Evolutionary conservation across 2,329 filamentous ascomycete genomes (phyloP).

Genomic region (Ophiostoma fasciatum): DNA sequence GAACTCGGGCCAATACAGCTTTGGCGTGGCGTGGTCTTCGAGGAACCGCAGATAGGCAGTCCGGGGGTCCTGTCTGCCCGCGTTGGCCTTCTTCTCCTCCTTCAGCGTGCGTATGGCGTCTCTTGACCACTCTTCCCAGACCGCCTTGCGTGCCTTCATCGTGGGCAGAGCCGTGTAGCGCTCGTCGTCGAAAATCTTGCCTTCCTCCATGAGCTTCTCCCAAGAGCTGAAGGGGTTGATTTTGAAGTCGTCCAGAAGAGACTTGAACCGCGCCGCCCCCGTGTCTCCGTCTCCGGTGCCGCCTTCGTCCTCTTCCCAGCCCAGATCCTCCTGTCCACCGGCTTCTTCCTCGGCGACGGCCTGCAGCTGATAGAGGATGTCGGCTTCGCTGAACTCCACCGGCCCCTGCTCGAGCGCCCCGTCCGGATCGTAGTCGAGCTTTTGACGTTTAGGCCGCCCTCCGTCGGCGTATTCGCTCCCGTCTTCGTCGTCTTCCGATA

Average conservation of each 20-base stretch:
- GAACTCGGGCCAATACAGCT: slow-evolving; percentile 96
- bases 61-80: slow-evolving; percentile 69
- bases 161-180: slow-evolving; percentile 74
- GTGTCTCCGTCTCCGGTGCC: slow-evolving; percentile 55
- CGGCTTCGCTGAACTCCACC: slow-evolving; percentile 82
- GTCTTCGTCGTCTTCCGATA: slow-evolving; percentile 43
- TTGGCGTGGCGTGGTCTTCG: slow-evolving; percentile 68
- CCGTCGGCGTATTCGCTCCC: slow-evolving; percentile 33
- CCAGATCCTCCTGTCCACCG: slow-evolving; percentile 22
- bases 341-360: slow-evolving; percentile 62
- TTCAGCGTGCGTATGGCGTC: slow-evolving; percentile 60
- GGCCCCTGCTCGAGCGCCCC: slow-evolving; percentile 23
- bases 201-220: slow-evolving; percentile 78
- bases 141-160: slow-evolving; percentile 67
- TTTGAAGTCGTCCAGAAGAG: slow-evolving; percentile 66
- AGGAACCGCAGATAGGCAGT: slow-evolving; percentile 74
- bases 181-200: slow-evolving; percentile 66
- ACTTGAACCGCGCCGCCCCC: slow-evolving; percentile 59
- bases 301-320: slow-evolving; percentile 81
- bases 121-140: slow-evolving; percentile 71
- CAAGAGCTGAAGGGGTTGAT: slow-evolving; percentile 84
- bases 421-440: slow-evolving; percentile 48
- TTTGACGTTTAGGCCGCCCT: slow-evolving; percentile 31
- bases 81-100: slow-evolving; percentile 55
- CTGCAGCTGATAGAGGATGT: slow-evolving; percentile 83